These are phyloP conservation scores for Sporopachydermia lactativora DNA, from an alignment of 805 yeast species.

Conservation along the genomic window DNA sequence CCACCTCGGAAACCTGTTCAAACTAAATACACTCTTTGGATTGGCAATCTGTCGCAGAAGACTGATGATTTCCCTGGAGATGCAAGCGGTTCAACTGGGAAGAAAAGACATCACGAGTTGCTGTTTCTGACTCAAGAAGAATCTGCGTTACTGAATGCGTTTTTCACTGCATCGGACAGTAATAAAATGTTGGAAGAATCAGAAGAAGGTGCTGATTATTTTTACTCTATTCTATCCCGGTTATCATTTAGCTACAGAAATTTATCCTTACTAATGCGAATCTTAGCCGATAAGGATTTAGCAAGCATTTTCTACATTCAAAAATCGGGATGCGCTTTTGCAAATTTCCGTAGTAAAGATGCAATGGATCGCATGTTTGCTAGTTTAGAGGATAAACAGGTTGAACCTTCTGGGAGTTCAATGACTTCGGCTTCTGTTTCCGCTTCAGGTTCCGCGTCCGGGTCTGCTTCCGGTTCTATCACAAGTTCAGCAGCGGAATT, in stretches of 20 bases:
- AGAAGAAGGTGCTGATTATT: neutral
- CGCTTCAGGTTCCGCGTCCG: no score
- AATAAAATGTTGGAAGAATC: neutral
- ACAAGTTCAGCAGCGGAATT: neutral
- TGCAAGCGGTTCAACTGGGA: neutral
- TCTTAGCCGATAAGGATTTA: slow-evolving; percentile 23
- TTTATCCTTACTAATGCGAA: slow-evolving; percentile 19
- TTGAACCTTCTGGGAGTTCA: neutral
- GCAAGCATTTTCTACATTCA: slow-evolving; percentile 24
- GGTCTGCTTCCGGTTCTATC: neutral
- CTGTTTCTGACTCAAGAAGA: slow-evolving; percentile 1
- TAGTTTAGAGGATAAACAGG: neutral
- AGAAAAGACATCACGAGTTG: neutral
- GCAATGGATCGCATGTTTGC: slow-evolving; percentile 18
- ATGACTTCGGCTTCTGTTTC: neutral
- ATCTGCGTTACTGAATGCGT: neutral
- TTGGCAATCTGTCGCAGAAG: slow-evolving; percentile 24
- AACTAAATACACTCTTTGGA: slow-evolving; percentile 31
- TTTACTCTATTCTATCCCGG: neutral
- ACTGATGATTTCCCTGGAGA: neutral
- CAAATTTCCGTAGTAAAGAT: slow-evolving; percentile 19
- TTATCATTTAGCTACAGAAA: slow-evolving; percentile 12
- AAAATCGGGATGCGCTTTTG: slow-evolving; percentile 28
- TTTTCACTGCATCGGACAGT: neutral
- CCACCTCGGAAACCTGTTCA: slow-evolving; percentile 28